Evolutionary conservation across 306 rosid genomes (phyloP), one percentile per base, ranked within the genome.

Genomic region (Begonia fuchsioides): DNA sequence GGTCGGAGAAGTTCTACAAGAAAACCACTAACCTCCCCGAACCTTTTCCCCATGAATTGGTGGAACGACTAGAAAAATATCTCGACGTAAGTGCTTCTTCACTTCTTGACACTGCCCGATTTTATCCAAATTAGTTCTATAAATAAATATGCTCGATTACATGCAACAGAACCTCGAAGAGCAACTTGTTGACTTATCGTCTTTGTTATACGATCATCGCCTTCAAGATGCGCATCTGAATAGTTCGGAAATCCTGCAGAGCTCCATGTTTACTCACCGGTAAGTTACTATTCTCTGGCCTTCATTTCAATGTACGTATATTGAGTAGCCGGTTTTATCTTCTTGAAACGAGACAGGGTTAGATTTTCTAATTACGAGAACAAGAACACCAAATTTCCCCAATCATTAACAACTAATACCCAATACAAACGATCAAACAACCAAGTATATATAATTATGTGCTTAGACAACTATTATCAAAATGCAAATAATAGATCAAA

Each of bases 1-100:
- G 98, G 96, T 65, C 82, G 72, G 98, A 85, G 81, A 90, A 90
- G 79, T 90, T 90, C 64, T 90, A 79, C 77, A 90, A 77, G 57
- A 90, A 85, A 70, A 85, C 85, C 11, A 85, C 94, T 16, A 69
- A 70, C 68, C 56, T 90, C 60, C 98, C 98, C 0, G 94, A 90
- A 71, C 98, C 98, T 12, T 85, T 90, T 56, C 98, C 98, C 12
- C 98, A 90, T 18, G 85, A 82, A 65, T 75, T 90, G 64, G 93
- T 90, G 16, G 97, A 90, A 1, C 93, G 95, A n/a, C 67, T 90
- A 53, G 97, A 84, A 67, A 90, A 77, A 65, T 90, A 79, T 72
- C 76, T 90, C 10, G 94, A 85, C n/a, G 98, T 92, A 73, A 77
- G 98, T 56, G 35, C 38, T 44, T 53, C 49, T 56, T n/a, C n/a